Evolutionary conservation across 139 green algal genomes (phyloP).

Genomic region (Zygnema cylindricum): DNA sequence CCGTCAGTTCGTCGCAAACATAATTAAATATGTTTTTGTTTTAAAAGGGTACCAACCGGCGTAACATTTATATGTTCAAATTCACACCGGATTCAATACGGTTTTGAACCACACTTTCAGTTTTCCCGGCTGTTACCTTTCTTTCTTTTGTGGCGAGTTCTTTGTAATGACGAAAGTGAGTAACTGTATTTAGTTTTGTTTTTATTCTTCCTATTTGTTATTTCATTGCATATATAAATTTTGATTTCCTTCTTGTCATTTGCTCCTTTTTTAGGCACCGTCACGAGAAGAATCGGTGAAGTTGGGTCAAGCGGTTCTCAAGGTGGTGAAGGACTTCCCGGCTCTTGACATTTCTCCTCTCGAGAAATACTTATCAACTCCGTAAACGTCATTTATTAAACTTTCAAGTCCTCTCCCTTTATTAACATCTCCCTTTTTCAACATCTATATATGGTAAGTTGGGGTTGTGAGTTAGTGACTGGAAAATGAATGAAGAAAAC

Average conservation of each 20-base stretch:
- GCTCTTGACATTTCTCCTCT: conserved; percentile 48
- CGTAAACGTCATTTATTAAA: neutral
- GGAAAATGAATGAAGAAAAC: too few relatives aligned
- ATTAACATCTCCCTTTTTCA: too few relatives aligned
- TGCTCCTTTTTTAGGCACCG: conserved; percentile 37
- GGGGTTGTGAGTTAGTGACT: too few relatives aligned
- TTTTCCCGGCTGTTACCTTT: too few relatives aligned
- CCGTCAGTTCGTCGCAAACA: too few relatives aligned
- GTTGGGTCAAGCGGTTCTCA: conserved; percentile 16
- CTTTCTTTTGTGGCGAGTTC: neutral
- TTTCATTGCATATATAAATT: conserved; percentile 21
- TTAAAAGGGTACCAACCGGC: too few relatives aligned
- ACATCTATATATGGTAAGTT: neutral
- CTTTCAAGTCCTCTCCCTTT: neutral
- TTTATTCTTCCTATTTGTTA: conserved; percentile 31
- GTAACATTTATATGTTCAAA: too few relatives aligned
- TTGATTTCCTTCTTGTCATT: conserved; percentile 17
- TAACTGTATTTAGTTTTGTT: neutral
- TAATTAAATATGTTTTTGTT: too few relatives aligned
- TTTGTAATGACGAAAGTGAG: neutral
- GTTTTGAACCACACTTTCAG: too few relatives aligned
- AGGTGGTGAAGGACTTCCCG: conserved; percentile 41
- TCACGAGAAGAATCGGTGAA: conserved; percentile 25
- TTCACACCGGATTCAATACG: too few relatives aligned
- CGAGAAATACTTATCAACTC: conserved; percentile 36